Base-by-base conservation (phyloP, 106 monocot genomes). In the Triglochin maritima region DNA sequence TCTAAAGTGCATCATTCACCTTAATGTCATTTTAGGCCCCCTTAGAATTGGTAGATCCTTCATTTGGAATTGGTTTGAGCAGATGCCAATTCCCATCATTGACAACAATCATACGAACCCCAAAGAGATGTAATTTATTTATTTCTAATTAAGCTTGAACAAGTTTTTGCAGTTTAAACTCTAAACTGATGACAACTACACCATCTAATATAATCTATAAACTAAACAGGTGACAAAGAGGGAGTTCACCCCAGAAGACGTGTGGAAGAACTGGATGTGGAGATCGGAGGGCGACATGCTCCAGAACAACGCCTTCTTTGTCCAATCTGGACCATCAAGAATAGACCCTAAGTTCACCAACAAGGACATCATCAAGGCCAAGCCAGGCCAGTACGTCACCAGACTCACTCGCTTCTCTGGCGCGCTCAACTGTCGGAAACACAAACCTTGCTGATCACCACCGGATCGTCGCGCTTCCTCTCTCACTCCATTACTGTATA, bases 221-320 rank as follows among this genome's bases (percentile, higher is more conserved):
- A 17, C 8, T 70, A 58, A 63, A 48, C 71, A 84, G 74, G 84
- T 84, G 74, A 85, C 81, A 2, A 74, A 81, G 63, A 73, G 84
- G 55, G 72, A 74, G 46, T 63, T 80, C 69, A 61, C 72, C 3
- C n/a, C 52, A 9, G 56, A 75, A 45, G 44, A 2, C 3, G 60
- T 56, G 51, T 81, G 72, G 78, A 64, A 66, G 69, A 15, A 71
- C 12, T 85, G 85, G 85, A 63, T 60, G 14, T 85, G 85, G 85
- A 78, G 62, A 44, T 85, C 85, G 4, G 68, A 81, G 56, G 72
- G 69, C 4, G 85, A 85, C 49, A 44, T 85, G 43, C 44, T 85
- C 71, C 47, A n/a, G 61, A 85, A 85, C 69, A 76, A 76, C 2
- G 85, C 85, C 13, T 85, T 81, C 78, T 85, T 85, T 71, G 50